Evolutionary conservation across 2,329 filamentous ascomycete genomes (phyloP).

Genomic region (Tolypocladium pustulatum): DNA sequence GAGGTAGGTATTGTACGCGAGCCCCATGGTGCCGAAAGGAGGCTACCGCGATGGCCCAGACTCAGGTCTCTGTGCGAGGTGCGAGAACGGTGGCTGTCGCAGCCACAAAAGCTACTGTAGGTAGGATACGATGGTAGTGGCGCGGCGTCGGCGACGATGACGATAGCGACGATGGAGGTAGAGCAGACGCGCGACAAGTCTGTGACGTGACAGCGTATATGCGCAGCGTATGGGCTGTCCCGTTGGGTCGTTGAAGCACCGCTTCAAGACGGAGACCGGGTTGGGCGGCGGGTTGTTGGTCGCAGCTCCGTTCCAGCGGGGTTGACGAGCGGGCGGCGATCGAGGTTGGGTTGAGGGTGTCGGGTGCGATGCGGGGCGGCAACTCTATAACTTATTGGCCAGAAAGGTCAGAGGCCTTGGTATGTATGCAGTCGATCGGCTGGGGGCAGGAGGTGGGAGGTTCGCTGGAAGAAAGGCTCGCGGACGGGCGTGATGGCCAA

Average conservation of each 20-base stretch:
- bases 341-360: neutral
- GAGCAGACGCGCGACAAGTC: neutral
- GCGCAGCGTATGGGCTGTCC: neutral
- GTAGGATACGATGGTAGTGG: neutral
- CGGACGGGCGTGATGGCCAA: neutral
- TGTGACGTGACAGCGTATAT: neutral
- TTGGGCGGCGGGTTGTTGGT: neutral
- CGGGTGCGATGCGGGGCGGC: neutral
- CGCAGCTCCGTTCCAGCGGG: neutral
- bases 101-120: neutral
- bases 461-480: neutral
- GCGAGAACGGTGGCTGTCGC: neutral
- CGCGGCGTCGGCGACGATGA: neutral
- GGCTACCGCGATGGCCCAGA: neutral
- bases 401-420: neutral
- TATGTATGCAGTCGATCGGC: neutral
- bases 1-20: slow-evolving; percentile 86
- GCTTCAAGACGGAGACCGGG: neutral
- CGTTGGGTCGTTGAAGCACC: neutral
- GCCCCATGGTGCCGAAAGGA: slow-evolving; percentile 52
- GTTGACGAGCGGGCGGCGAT: neutral
- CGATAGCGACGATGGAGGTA: neutral
- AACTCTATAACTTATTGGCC: neutral
- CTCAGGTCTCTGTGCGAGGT: neutral
- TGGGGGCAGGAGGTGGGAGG: neutral